Evolutionary conservation across 1,139 yeast species (phyloP).

Genomic region (Scheffersomyces illinoinensis): DNA sequence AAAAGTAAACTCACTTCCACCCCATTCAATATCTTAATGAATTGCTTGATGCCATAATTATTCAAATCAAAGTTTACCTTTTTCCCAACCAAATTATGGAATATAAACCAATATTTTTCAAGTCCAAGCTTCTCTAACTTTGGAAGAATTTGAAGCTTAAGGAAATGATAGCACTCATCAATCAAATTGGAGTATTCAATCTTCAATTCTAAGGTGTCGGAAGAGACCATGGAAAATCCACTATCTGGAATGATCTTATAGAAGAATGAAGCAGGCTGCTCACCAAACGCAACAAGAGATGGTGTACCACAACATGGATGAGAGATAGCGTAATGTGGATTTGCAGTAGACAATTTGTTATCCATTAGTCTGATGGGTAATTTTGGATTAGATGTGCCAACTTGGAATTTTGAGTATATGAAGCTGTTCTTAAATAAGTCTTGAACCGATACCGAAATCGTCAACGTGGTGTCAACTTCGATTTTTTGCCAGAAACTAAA

Average conservation of each 20-base stretch:
- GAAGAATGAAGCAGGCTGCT: constrained; percentile 68
- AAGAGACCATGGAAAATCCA: constrained; percentile 17
- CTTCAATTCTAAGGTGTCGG: constrained; percentile 41
- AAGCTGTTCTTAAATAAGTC: constrained; percentile 62
- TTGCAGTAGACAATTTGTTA: constrained; percentile 41
- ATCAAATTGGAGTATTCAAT: constrained; percentile 48
- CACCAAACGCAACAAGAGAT: constrained; percentile 55
- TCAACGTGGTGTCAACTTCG: constrained; percentile 51
- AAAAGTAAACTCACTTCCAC: constrained; percentile 14
- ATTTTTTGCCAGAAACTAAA: constrained; percentile 26
- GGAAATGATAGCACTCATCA: constrained; percentile 39
- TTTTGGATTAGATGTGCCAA: constrained; percentile 56
- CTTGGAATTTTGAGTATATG: constrained; percentile 65
- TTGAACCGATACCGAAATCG: constrained; percentile 71
- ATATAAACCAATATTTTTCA: constrained; percentile 25
- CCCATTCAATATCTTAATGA: constrained; percentile 22
- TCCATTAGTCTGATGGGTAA: constrained; percentile 56
- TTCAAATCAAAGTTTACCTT: constrained; percentile 36
- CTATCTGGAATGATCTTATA: constrained; percentile 45
- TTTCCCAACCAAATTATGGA: constrained; percentile 23
- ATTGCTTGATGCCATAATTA: constrained; percentile 34
- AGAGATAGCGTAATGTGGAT: constrained; percentile 36
- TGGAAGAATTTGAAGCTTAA: constrained; percentile 5
- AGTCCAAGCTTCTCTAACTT: constrained; percentile 11
- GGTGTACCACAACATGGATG: constrained; percentile 18